Conservation (phyloP, 2,329 filamentous ascomycete species). For the Penicillium sp. region DNA sequence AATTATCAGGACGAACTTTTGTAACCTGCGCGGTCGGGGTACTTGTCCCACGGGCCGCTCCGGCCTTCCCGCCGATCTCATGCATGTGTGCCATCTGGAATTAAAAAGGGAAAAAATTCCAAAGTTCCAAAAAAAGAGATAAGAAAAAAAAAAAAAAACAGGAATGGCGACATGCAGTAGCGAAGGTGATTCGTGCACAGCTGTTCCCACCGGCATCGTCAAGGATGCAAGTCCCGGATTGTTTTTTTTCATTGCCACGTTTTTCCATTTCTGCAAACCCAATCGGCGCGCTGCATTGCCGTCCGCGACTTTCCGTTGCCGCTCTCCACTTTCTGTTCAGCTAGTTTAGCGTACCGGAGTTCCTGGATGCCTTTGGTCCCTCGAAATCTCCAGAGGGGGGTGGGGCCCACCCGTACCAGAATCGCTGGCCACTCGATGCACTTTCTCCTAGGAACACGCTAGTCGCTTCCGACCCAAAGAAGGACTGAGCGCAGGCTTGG, state of each 20-base stretch:
- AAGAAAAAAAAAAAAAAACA: not conserved
- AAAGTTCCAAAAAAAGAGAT: not conserved
- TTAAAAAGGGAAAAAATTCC: not conserved
- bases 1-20: slow-evolving; percentile 11
- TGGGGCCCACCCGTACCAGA: slow-evolving; percentile 18
- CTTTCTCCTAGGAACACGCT: slow-evolving; percentile 22
- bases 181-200: not conserved
- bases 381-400: not conserved
- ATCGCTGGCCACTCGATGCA: slow-evolving; percentile 24
- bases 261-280: slow-evolving; percentile 24
- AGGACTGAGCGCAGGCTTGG: slow-evolving; percentile 24
- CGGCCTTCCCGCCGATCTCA: slow-evolving; percentile 30
- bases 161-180: not conserved
- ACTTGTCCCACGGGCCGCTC: slow-evolving; percentile 30
- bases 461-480: slow-evolving; percentile 19
- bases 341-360: slow-evolving; percentile 11
- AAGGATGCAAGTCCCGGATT: not conserved
- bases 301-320: slow-evolving; percentile 35
- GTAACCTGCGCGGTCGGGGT: slow-evolving; percentile 18
- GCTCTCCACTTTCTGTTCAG: slow-evolving; percentile 26
- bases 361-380: not conserved
- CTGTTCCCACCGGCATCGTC: not conserved
- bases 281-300: slow-evolving; percentile 34
- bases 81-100: slow-evolving; percentile 25
- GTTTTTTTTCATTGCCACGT: slow-evolving; percentile 25